These are phyloP conservation scores for Xylaria telfairii DNA, from an alignment of 495 filamentous ascomycete genomes.

Conservation along the genomic window DNA sequence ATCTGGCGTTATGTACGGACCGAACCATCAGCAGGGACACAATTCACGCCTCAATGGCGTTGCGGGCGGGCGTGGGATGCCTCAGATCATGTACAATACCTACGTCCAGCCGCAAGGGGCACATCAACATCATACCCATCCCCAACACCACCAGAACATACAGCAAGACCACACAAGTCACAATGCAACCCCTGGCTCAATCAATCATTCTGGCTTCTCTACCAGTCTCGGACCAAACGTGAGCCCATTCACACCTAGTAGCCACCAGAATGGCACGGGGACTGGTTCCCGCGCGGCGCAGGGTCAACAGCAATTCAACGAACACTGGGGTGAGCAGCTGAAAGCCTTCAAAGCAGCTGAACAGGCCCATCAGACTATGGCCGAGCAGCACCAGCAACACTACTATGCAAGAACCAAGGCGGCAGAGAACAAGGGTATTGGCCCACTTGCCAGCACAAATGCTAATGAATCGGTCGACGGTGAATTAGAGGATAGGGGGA, in stretches of 20 bases:
- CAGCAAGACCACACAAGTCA: slow-evolving; percentile 77
- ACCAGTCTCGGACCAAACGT: slow-evolving; percentile 73
- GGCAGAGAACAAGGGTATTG: slow-evolving; percentile 63
- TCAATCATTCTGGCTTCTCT: slow-evolving; percentile 84
- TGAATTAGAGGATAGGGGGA: slow-evolving; percentile 70
- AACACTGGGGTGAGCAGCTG: slow-evolving; percentile 90
- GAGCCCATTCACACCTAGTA: slow-evolving; percentile 76
- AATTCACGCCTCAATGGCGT: slow-evolving; percentile 71
- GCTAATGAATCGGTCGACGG: slow-evolving; percentile 57
- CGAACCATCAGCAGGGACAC: slow-evolving; percentile 79
- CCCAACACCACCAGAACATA: slow-evolving; percentile 69
- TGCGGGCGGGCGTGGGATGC: slow-evolving; percentile 50
- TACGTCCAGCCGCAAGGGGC: slow-evolving; percentile 67
- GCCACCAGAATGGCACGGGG: slow-evolving; percentile 77
- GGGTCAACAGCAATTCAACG: slow-evolving; percentile 63
- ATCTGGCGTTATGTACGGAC: slow-evolving; percentile 76
- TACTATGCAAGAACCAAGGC: slow-evolving; percentile 62
- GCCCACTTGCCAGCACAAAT: slow-evolving; percentile 37
- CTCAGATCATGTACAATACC: slow-evolving; percentile 68
- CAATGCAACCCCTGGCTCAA: slow-evolving; percentile 55
- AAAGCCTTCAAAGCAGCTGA: slow-evolving; percentile 74
- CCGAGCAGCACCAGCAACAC: slow-evolving; percentile 58
- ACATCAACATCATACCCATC: slow-evolving; percentile 73
- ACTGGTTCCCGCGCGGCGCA: slow-evolving; percentile 49
- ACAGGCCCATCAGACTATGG: slow-evolving; percentile 71